phyloP scores from a whole-genome alignment of 1,284 basidiomycete genomes.

The Puccinia brachypodii region DNA sequence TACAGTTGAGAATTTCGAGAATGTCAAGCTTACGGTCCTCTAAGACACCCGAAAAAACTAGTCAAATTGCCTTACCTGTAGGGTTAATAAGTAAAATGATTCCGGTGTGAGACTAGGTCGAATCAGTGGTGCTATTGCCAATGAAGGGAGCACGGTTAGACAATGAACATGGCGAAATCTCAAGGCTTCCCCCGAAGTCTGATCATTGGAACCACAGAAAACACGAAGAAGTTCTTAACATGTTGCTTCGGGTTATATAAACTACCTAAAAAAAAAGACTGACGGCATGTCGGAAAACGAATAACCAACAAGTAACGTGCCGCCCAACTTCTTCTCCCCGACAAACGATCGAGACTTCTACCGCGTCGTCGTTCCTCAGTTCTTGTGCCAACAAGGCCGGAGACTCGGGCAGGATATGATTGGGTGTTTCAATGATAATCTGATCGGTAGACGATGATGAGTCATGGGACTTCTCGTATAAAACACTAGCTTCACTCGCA shows the following conservation, averaged over 20 bases:
- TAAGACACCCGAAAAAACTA: background rate
- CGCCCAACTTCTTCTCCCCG: conserved; percentile 41
- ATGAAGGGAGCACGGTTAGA: conserved; percentile 65
- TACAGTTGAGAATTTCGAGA: background rate
- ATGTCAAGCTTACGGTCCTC: background rate
- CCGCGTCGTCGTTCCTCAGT: background rate
- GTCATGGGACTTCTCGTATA: conserved; percentile 1
- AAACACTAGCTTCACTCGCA: background rate
- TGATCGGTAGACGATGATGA: background rate
- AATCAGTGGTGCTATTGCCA: conserved; percentile 62
- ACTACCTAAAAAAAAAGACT: background rate
- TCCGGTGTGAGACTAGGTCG: conserved; percentile 63
- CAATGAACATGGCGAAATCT: conserved; percentile 63
- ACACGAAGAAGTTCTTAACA: background rate
- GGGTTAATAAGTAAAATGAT: conserved; percentile 63
- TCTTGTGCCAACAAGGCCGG: background rate
- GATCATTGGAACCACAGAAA: background rate
- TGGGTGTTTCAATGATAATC: background rate
- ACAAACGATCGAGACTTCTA: conserved; percentile 1
- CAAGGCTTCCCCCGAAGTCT: conserved; percentile 61
- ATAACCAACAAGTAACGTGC: conserved; percentile 31
- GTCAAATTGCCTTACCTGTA: conserved; percentile 59
- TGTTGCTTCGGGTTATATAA: background rate
- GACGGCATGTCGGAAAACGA: conserved; percentile 27
- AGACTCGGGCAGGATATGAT: background rate